These are phyloP conservation scores for Perkinsus marinus DNA, from an alignment of 169 alveolate species.

Conservation along the genomic window DNA sequence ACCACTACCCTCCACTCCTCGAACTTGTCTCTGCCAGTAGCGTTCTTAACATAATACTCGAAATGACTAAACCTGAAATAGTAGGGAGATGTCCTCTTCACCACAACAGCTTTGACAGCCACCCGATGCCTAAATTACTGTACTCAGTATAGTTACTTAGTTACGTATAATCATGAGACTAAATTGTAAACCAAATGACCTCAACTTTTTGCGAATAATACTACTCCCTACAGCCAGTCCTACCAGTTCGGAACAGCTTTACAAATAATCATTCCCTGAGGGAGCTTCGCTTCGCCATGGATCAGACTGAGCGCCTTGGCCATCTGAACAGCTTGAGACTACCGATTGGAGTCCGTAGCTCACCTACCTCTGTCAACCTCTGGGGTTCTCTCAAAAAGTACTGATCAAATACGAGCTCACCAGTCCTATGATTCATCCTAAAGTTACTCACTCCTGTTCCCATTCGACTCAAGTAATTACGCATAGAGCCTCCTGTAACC, in stretches of 20 bases:
- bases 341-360: neutral
- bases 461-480: neutral
- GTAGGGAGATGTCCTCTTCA: neutral
- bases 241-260: neutral
- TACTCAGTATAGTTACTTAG: too few species aligned
- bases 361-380: neutral
- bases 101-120: too few species aligned
- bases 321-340: neutral
- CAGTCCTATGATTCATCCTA: neutral
- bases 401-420: neutral
- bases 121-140: too few species aligned
- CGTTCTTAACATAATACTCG: neutral
- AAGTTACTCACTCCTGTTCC: neutral
- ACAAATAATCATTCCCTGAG: neutral
- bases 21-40: neutral
- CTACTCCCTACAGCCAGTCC: neutral
- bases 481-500: neutral
- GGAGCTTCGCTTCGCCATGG: neutral
- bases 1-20: neutral
- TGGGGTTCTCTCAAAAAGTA: neutral
- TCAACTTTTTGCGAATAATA: too few species aligned
- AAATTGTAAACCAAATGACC: too few species aligned
- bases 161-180: too few species aligned
- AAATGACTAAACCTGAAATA: neutral
- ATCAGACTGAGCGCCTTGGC: neutral